phyloP scores from a whole-genome alignment of 441 rosid species.

The Syzygium syzygioides region DNA sequence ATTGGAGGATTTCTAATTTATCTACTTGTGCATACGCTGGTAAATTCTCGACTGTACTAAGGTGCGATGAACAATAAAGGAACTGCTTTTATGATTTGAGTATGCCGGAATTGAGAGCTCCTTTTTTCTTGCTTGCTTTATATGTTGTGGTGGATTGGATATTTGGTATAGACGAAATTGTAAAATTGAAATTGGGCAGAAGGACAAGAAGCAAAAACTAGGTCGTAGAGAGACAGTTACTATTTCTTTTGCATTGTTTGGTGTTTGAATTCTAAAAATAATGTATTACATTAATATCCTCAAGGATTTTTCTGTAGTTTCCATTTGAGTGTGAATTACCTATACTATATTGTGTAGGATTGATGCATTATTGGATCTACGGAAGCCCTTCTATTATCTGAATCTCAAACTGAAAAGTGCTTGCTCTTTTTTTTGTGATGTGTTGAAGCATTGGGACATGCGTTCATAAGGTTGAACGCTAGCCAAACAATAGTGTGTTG shows the following conservation, averaged over 20 bases:
- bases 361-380: background rate
- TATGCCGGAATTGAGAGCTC: background rate
- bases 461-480: background rate
- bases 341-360: background rate
- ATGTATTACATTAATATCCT: background rate
- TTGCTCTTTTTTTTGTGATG: background rate
- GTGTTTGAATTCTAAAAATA: background rate
- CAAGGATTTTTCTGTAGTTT: background rate
- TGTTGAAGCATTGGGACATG: background rate
- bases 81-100: background rate
- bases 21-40: background rate
- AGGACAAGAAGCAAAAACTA: background rate
- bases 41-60: background rate
- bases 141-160: background rate
- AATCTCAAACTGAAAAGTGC: background rate
- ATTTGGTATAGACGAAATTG: background rate
- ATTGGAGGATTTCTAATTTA: background rate
- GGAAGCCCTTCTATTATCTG: background rate
- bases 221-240: background rate
- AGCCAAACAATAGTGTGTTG: background rate
- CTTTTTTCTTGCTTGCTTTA: background rate
- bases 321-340: background rate
- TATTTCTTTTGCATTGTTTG: background rate
- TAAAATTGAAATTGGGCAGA: background rate
- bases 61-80: background rate